Percentiles rank a stretch among this genome's conserved stretches.
Conservation (phyloP, 2,329 filamentous ascomycete genomes). For the Fonsecaea nubica region DNA sequence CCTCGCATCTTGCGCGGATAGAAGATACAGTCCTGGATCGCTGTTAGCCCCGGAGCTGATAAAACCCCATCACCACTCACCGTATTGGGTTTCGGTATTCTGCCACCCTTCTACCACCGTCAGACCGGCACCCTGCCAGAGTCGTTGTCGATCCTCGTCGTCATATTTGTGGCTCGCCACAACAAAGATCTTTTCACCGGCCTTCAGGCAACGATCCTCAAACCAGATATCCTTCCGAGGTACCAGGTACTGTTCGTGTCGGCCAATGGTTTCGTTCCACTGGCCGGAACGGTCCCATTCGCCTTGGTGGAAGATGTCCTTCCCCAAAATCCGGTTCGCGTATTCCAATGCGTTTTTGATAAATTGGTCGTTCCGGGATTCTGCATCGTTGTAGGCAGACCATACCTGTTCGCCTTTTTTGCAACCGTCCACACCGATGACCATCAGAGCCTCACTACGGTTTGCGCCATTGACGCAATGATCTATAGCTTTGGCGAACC, state of each 20-base stretch:
- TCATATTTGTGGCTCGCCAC: slow-evolving; percentile 93
- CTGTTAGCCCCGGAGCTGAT: background rate
- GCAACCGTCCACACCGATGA: slow-evolving; percentile 85
- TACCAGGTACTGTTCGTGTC: slow-evolving; percentile 84
- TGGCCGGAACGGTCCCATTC: slow-evolving; percentile 86
- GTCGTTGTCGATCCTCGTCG: slow-evolving; percentile 62
- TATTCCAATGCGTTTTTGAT: slow-evolving; percentile 80
- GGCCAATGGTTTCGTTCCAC: slow-evolving; percentile 74
- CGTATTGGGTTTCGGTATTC: background rate
- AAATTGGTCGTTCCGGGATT: slow-evolving; percentile 81
- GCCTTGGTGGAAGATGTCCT: slow-evolving; percentile 69
- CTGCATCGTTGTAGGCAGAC: slow-evolving; percentile 75
- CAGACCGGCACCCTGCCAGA: slow-evolving; percentile 70
- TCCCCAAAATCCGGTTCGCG: slow-evolving; percentile 81
- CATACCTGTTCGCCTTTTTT: slow-evolving; percentile 78
- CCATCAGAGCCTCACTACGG: slow-evolving; percentile 53
- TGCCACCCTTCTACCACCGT: background rate
- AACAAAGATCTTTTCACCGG: slow-evolving; percentile 79
- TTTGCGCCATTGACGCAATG: background rate
- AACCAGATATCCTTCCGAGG: slow-evolving; percentile 72
- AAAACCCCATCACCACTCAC: background rate
- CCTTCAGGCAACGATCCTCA: slow-evolving; percentile 68
- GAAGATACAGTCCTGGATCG: background rate
- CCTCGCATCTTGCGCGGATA: background rate
- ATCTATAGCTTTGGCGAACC: slow-evolving; percentile 70